Percentiles rank a stretch among this genome's conserved stretches.
Evolutionary conservation across 306 rosid species (phyloP).

Genomic region (Quercus dentata): DNA sequence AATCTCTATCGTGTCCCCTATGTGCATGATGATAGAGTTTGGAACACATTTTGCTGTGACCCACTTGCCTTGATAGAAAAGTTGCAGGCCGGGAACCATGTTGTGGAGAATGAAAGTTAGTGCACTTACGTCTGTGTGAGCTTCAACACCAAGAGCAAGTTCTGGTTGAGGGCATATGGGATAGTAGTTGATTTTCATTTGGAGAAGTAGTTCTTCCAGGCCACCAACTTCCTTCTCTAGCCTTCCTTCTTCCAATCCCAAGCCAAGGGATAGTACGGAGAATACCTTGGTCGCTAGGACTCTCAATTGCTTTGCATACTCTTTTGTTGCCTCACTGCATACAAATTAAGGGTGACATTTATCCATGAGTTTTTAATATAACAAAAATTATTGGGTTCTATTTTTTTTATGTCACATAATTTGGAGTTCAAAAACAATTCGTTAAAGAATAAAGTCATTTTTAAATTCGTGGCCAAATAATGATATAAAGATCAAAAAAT

Average conservation of each 20-base stretch:
- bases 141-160: conserved; percentile 82
- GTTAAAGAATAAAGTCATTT: too few relatives aligned
- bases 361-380: too few relatives aligned
- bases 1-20: conserved; percentile 84
- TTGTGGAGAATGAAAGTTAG: conserved; percentile 85
- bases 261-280: conserved; percentile 43
- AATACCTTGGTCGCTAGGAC: conserved; percentile 54
- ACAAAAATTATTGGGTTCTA: too few relatives aligned
- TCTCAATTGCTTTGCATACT: conserved; percentile 62
- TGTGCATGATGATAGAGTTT: conserved; percentile 70
- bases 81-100: conserved; percentile 92
- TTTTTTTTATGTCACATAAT: too few relatives aligned
- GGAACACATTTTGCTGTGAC: conserved; percentile 79
- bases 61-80: conserved; percentile 64
- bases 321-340: conserved; percentile 58
- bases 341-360: too few relatives aligned
- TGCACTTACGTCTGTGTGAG: conserved; percentile 77
- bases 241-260: conserved; percentile 73
- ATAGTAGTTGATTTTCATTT: conserved; percentile 81
- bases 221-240: conserved; percentile 85
- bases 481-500: too few relatives aligned
- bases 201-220: conserved; percentile 68
- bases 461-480: too few relatives aligned
- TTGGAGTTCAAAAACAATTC: too few relatives aligned
- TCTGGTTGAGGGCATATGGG: conserved; percentile 90